Evolutionary conservation across 306 rosid genomes (phyloP).

Genomic region (Dryas drummondii): DNA sequence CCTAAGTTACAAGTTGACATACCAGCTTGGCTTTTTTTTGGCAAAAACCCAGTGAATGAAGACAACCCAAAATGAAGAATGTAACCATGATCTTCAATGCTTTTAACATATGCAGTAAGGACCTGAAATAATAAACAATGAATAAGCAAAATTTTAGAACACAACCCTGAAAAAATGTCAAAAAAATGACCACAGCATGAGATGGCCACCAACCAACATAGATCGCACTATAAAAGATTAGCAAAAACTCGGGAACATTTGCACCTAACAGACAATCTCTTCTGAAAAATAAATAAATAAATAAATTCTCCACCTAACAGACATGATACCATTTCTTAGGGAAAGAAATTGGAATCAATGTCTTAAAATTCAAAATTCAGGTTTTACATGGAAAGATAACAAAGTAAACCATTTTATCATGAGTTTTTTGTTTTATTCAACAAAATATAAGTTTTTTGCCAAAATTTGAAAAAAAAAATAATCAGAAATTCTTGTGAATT

Average conservation of each 20-base stretch:
- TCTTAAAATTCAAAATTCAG: not conserved
- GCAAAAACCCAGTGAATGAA: constrained; percentile 80
- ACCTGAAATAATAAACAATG: constrained; percentile 52
- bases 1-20: constrained; percentile 19
- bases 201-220: no score
- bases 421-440: no score
- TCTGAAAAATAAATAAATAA: no score
- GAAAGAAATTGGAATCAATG: not conserved
- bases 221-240: not conserved
- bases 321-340: not conserved
- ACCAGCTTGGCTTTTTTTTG: constrained; percentile 53
- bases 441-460: no score
- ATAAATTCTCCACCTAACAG: no score
- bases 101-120: constrained; percentile 77
- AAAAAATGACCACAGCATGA: not conserved
- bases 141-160: not conserved
- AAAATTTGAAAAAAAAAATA: no score
- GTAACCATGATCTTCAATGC: constrained; percentile 95
- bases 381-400: not conserved
- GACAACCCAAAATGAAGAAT: constrained; percentile 92
- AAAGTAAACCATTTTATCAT: no score
- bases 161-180: not conserved
- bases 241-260: not conserved
- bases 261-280: no score
- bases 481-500: no score